These are phyloP conservation scores for Citrus inodora DNA, from an alignment of 345 rosid species.

Conservation along the genomic window DNA sequence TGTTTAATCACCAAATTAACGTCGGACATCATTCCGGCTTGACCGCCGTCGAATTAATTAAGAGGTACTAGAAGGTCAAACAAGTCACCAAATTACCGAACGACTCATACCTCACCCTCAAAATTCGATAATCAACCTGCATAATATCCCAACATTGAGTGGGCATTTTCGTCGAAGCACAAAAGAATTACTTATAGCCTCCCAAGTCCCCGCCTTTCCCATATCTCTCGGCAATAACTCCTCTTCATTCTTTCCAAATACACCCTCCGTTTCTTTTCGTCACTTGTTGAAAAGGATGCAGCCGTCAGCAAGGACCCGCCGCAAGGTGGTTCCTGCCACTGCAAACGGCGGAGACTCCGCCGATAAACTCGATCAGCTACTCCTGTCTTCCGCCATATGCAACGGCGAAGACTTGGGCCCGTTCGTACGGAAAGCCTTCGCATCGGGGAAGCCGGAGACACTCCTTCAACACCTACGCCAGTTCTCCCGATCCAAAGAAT, in stretches of 20 bases:
- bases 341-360: slow-evolving; percentile 64
- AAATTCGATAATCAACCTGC: background rate
- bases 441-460: slow-evolving; percentile 78
- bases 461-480: slow-evolving; percentile 85
- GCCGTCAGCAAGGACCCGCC: slow-evolving; percentile 71
- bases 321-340: slow-evolving; percentile 55
- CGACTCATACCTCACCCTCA: background rate
- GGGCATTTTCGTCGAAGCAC: slow-evolving; percentile 35
- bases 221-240: slow-evolving; percentile 11
- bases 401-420: slow-evolving; percentile 94
- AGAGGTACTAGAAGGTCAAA: background rate
- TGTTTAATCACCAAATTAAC: background rate
- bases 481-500: slow-evolving; percentile 83
- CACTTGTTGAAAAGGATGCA: slow-evolving; percentile 43
- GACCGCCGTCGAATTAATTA: background rate
- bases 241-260: background rate
- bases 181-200: background rate
- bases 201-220: background rate
- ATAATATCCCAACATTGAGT: slow-evolving; percentile 12
- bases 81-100: background rate
- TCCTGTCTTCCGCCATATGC: slow-evolving; percentile 85
- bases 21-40: background rate
- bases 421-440: slow-evolving; percentile 79
- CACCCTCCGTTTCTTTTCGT: background rate
- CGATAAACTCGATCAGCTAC: slow-evolving; percentile 75